phyloP scores from a whole-genome alignment of 2,329 filamentous ascomycete genomes.

The Colletotrichum limetticola region DNA sequence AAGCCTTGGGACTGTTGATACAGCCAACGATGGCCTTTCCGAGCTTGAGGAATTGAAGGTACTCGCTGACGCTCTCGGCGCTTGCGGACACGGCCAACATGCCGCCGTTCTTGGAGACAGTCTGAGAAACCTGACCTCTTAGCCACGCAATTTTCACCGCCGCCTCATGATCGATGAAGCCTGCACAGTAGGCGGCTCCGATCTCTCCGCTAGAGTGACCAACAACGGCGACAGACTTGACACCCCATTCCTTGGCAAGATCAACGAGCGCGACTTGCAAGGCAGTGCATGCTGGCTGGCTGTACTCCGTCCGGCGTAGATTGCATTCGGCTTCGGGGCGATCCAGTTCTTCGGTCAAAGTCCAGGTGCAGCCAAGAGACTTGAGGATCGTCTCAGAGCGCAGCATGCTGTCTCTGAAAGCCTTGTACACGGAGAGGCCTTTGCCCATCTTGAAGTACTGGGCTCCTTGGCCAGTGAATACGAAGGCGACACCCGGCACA shows the following conservation, averaged over 20 bases:
- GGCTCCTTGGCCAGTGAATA: slow-evolving; percentile 56
- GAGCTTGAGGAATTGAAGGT: slow-evolving; percentile 31
- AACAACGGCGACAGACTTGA: slow-evolving; percentile 43
- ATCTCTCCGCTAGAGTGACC: slow-evolving; percentile 54
- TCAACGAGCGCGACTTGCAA: slow-evolving; percentile 55
- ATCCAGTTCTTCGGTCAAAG: slow-evolving; percentile 40
- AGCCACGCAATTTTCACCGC: slow-evolving; percentile 46
- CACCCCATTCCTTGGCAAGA: slow-evolving; percentile 42
- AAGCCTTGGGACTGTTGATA: slow-evolving; percentile 62
- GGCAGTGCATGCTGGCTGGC: slow-evolving; percentile 54
- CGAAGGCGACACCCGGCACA: slow-evolving; percentile 48
- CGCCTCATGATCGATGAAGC: slow-evolving; percentile 50
- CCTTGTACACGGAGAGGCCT: slow-evolving; percentile 52
- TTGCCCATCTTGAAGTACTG: slow-evolving; percentile 56
- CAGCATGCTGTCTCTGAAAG: slow-evolving; percentile 50
- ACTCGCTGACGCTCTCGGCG: slow-evolving; percentile 60
- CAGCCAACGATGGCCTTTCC: slow-evolving; percentile 43
- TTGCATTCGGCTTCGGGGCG: slow-evolving; percentile 38
- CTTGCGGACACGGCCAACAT: slow-evolving; percentile 60
- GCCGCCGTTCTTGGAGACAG: slow-evolving; percentile 40
- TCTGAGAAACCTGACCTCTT: slow-evolving; percentile 26
- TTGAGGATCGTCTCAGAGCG: slow-evolving; percentile 37
- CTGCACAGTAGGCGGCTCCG: slow-evolving; percentile 54
- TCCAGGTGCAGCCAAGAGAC: slow-evolving; percentile 30
- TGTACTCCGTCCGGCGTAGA: slow-evolving; percentile 40